These are phyloP conservation scores for Chrysanthemum makinoi DNA, from an alignment of 129 eudicot species.

Conservation along the genomic window DNA sequence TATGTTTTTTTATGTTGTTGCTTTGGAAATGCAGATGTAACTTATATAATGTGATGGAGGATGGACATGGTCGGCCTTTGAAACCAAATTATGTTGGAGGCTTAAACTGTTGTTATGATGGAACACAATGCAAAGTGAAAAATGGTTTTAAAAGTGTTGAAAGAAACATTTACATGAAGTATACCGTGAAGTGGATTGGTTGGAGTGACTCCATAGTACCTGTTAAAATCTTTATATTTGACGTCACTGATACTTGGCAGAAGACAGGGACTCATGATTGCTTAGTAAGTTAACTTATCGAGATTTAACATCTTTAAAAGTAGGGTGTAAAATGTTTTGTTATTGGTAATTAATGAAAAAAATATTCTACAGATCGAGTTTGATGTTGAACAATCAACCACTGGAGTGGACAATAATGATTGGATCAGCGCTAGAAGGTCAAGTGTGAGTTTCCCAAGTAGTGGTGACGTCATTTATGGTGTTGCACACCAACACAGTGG, in stretches of 20 bases:
- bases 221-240: conserved; percentile 60
- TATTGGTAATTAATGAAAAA: neutral
- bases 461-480: conserved; percentile 72
- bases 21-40: conserved; percentile 25
- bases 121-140: conserved; percentile 35
- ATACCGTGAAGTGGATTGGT: conserved; percentile 66
- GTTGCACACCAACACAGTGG: conserved; percentile 74
- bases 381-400: conserved; percentile 43
- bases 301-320: neutral
- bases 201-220: conserved; percentile 64
- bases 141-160: conserved; percentile 31
- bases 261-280: no score
- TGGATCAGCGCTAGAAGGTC: conserved; percentile 42
- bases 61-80: conserved; percentile 43
- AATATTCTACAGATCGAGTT: conserved; percentile 54
- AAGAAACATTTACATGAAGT: conserved; percentile 58
- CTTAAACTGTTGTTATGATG: conserved; percentile 63
- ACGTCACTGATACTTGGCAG: conserved; percentile 74
- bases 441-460: conserved; percentile 44
- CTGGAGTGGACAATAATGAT: conserved; percentile 30
- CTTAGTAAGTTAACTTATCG: conserved; percentile 35
- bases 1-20: no score
- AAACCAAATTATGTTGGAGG: conserved; percentile 57
- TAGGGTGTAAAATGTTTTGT: neutral
- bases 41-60: conserved; percentile 54